Percentiles rank a stretch among this genome's conserved stretches.
Conservation (phyloP, 306 rosid genomes). For the Quercus cerris region DNA sequence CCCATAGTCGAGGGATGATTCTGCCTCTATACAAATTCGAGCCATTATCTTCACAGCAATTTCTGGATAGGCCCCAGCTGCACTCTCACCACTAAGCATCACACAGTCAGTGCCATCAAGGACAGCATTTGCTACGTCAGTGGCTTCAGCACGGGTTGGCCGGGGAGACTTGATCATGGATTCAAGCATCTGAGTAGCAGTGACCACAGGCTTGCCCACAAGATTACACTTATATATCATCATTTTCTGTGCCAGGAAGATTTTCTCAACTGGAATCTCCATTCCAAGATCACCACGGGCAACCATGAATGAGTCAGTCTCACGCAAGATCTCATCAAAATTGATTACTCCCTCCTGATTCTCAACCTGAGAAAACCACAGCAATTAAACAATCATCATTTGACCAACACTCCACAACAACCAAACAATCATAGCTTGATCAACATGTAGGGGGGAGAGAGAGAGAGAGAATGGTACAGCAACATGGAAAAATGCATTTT, state of each 20-base stretch:
- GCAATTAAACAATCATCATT: conserved; percentile 16
- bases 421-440: conserved; percentile 15
- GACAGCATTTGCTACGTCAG: conserved; percentile 93
- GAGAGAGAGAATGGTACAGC: neutral
- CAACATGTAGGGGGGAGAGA: neutral
- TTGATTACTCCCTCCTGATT: conserved; percentile 96
- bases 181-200: conserved; percentile 98
- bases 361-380: conserved; percentile 64
- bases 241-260: conserved; percentile 93
- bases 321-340: conserved; percentile 92
- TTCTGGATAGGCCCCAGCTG: conserved; percentile 94
- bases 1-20: conserved; percentile 86
- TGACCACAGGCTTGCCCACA: conserved; percentile 93
- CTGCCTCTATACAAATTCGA: conserved; percentile 88
- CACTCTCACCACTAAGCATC: conserved; percentile 98
- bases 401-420: conserved; percentile 19
- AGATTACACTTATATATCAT: conserved; percentile 97
- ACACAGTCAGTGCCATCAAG: conserved; percentile 97
- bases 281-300: conserved; percentile 99
- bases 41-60: conserved; percentile 92
- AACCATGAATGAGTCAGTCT: conserved; percentile 97
- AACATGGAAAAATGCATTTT: neutral
- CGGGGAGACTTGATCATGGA: conserved; percentile 97
- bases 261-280: conserved; percentile 98
- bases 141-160: conserved; percentile 96